Percentiles rank a stretch among this genome's conserved stretches.
phyloP scores from a whole-genome alignment of 2,329 filamentous ascomycete genomes.

The Xylariaceae sp. region DNA sequence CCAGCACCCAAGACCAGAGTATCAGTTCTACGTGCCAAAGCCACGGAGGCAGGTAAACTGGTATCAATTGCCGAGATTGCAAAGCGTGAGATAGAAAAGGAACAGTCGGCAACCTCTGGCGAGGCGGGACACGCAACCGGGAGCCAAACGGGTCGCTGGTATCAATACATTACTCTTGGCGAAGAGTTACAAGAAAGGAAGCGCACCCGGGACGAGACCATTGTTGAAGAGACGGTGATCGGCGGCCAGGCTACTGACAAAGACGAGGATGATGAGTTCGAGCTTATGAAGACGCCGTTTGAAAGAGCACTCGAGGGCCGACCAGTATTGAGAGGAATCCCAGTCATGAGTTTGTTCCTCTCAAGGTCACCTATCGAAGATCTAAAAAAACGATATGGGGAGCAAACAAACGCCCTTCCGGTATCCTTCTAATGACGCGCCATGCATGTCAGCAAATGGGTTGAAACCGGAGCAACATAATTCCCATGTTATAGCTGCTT shows the following conservation, averaged over 20 bases:
- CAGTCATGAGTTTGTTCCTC: constrained; percentile 57
- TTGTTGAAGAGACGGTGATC: constrained; percentile 43
- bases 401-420: constrained; percentile 40
- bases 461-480: background rate
- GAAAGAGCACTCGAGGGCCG: constrained; percentile 47
- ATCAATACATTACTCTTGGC: constrained; percentile 54
- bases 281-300: constrained; percentile 53
- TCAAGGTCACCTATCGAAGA: constrained; percentile 50
- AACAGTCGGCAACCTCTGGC: constrained; percentile 11
- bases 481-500: background rate
- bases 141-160: constrained; percentile 35
- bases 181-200: constrained; percentile 35
- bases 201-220: constrained; percentile 30
- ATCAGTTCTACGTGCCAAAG: constrained; percentile 45
- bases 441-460: background rate
- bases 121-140: background rate
- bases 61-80: constrained; percentile 63
- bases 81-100: constrained; percentile 49
- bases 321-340: constrained; percentile 41
- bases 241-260: constrained; percentile 25
- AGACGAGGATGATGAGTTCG: constrained; percentile 46
- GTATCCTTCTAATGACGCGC: background rate
- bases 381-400: constrained; percentile 44
- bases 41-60: constrained; percentile 55
- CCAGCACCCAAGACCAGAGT: constrained; percentile 32